Conservation (phyloP, 345 rosid genomes). For the Combretum micranthum region DNA sequence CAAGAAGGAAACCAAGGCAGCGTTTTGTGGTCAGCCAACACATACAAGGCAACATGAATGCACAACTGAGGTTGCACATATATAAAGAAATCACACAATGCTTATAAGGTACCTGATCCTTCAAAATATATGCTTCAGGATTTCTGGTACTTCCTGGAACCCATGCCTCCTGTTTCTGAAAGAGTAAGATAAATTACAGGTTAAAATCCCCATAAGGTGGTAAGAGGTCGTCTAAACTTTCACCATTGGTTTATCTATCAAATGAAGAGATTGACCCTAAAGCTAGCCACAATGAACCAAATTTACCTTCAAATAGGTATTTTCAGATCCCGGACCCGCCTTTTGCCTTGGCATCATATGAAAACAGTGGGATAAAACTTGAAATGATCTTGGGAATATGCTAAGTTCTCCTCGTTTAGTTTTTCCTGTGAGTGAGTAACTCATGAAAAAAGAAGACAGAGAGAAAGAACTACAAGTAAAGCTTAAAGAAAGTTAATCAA, state of each 20-base stretch:
- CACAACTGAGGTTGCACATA: background rate
- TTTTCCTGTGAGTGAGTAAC: slow-evolving; percentile 45
- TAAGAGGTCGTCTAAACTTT: background rate
- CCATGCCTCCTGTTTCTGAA: slow-evolving; percentile 69
- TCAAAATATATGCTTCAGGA: slow-evolving; percentile 73
- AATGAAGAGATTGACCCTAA: too few relatives aligned
- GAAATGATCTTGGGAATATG: slow-evolving; percentile 59
- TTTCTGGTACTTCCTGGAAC: slow-evolving; percentile 63
- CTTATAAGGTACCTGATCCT: slow-evolving; percentile 68
- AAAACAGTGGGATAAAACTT: slow-evolving; percentile 78
- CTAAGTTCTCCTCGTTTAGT: slow-evolving; percentile 91
- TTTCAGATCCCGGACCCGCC: slow-evolving; percentile 36
- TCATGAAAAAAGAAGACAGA: slow-evolving; percentile 1
- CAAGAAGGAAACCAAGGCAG: too few relatives aligned
- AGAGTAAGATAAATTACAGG: slow-evolving; percentile 4
- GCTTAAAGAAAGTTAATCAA: background rate
- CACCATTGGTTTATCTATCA: too few relatives aligned
- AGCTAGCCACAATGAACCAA: background rate
- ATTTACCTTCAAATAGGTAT: slow-evolving; percentile 40
- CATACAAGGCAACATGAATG: background rate
- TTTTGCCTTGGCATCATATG: slow-evolving; percentile 94
- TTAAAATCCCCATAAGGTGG: slow-evolving; percentile 3
- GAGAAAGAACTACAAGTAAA: background rate
- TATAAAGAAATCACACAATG: background rate
- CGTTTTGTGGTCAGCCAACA: background rate